Conservation (phyloP, 164 flowering plant genomes). For the Amborella trichopoda region DNA sequence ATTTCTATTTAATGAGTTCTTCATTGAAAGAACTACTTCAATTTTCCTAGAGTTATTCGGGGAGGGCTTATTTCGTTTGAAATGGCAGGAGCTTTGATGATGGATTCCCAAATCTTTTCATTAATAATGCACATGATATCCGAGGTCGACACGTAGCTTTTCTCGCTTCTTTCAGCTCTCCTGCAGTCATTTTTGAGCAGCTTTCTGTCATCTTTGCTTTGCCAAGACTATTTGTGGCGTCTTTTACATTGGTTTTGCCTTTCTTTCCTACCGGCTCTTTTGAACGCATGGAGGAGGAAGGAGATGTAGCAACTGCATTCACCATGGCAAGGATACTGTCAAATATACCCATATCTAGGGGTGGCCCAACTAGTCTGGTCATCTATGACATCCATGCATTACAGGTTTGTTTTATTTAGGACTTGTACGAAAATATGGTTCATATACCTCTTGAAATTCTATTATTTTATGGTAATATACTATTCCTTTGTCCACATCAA, state of each 20-base stretch:
- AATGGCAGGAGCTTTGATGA: conserved; percentile 83
- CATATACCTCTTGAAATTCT: too few species aligned
- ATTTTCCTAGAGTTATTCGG: too few species aligned
- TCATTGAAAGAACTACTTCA: too few species aligned
- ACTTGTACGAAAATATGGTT: too few species aligned
- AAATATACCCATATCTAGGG: conserved; percentile 85
- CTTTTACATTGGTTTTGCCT: conserved; percentile 83
- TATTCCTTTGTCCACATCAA: too few species aligned
- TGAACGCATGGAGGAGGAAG: conserved; percentile 98
- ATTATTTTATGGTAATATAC: too few species aligned
- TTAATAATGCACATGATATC: conserved; percentile 78
- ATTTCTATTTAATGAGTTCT: too few species aligned
- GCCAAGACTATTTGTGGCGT: conserved; percentile 79
- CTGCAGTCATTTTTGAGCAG: conserved; percentile 84
- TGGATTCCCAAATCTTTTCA: conserved; percentile 92
- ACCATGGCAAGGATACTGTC: conserved; percentile 92
- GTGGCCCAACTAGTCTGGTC: conserved; percentile 93
- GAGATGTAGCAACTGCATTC: conserved; percentile 97
- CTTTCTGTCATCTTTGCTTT: conserved; percentile 84
- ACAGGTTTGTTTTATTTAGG: conserved; percentile 51
- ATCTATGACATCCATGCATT: conserved; percentile 94
- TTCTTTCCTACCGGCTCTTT: conserved; percentile 98
- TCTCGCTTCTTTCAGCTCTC: conserved; percentile 92
- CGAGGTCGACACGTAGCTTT: conserved; percentile 93
- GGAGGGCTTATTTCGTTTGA: too few species aligned